A percentile compares a stretch with the other conserved stretches of the same genome.
Conservation (phyloP, 208 protist genomes). For the Leishmania guyanensis region DNA sequence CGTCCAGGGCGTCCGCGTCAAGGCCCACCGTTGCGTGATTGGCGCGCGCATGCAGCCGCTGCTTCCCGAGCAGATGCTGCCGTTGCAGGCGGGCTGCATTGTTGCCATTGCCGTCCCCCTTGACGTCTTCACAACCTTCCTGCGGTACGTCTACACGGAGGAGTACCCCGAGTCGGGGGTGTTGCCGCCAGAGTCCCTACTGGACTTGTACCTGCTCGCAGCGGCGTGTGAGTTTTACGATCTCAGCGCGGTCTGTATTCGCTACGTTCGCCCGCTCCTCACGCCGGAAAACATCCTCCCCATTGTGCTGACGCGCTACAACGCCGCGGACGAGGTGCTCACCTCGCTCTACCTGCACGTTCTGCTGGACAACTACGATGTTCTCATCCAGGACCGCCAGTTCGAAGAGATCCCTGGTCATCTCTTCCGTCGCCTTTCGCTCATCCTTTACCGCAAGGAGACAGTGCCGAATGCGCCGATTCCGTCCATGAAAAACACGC, state of each 20-base stretch:
- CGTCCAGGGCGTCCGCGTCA: conserved; percentile 77
- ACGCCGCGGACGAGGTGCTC: conserved; percentile 84
- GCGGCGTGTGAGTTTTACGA: conserved; percentile 86
- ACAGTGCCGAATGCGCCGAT: conserved; percentile 65
- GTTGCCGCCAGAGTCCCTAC: conserved; percentile 71
- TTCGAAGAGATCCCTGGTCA: conserved; percentile 91
- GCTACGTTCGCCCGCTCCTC: conserved; percentile 72
- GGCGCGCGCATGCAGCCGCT: conserved; percentile 79
- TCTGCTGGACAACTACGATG: conserved; percentile 85
- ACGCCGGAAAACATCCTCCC: conserved; percentile 84
- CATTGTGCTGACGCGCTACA: conserved; percentile 85
- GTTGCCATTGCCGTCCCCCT: conserved; percentile 76
- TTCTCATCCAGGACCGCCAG: conserved; percentile 82
- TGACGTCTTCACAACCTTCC: conserved; percentile 84
- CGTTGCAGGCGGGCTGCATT: conserved; percentile 78
- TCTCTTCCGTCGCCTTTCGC: conserved; percentile 86
- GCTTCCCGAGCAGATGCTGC: conserved; percentile 75
- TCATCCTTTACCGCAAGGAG: conserved; percentile 76
- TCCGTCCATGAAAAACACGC: conserved; percentile 69
- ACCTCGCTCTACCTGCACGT: conserved; percentile 83
- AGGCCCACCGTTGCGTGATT: conserved; percentile 90
- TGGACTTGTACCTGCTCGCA: conserved; percentile 84
- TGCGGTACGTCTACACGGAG: conserved; percentile 90
- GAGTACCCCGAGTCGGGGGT: conserved; percentile 78
- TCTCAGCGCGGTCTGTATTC: conserved; percentile 70